Base-by-base conservation (phyloP, 2,329 filamentous ascomycete genomes). In the Aspergillus uvarum region DNA sequence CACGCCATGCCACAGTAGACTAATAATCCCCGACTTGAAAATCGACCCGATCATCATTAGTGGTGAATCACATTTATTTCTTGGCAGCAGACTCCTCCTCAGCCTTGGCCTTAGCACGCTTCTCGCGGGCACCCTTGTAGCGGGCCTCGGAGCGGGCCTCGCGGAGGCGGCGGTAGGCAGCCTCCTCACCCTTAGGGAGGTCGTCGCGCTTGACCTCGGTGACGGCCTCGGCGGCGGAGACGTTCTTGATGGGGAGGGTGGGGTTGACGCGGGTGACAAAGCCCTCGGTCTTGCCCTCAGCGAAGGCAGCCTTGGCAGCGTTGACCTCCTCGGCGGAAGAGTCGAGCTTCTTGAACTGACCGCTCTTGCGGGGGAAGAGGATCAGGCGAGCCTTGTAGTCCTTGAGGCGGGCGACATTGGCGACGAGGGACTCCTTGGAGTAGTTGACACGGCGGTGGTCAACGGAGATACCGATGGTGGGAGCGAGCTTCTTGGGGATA, bases 361-460 rank as follows among this genome's bases (percentile, higher is more conserved):
- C 93, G 79, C 87, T 87, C 83, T 91, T 92, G 86, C 92, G 92
- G 79, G 95, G 95, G 87, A 99, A 97, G 79, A 99, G 87, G 80
- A 99, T 96, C 77, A 99, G 85, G 78, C 92, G 92, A 78, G 89
- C 87, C 85, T 90, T 91, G 92, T 96, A 99, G 80, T 92, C 92
- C 88, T 97, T 93, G 79, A 99, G 92, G 78, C 95, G 95, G 81
- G 90, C 90, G 74, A 99, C 94, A 84, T 99, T 99, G 86, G 86
- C 86, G 80, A 91, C 86, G 75, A 98, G 89, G 70, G 90, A 90
- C 87, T 98, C 95, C 85, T 96, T 91, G 77, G 89, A 95, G 77
- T 96, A 89, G 87, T 98, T 99, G 85, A 91, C 88, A 82, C 95
- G 94, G 84, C 95, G 94, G 82, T 87, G 85, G 83, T 99, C 95